Conservation (phyloP, 1,284 basidiomycete species). For the Somion occarium region DNA sequence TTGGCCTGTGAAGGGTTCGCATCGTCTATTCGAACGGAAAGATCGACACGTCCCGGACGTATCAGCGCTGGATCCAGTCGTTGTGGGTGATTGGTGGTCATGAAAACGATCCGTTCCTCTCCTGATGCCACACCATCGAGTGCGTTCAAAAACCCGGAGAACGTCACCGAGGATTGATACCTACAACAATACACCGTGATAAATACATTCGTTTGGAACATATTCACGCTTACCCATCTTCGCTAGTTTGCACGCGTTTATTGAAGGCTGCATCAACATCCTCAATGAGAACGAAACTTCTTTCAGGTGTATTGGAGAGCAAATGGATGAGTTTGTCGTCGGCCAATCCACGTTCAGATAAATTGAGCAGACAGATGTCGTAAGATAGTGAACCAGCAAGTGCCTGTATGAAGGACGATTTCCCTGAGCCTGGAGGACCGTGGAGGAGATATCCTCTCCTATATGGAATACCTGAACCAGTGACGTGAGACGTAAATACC, state of each 20-base stretch:
- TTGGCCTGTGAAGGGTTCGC: conserved; percentile 81
- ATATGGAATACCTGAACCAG: conserved; percentile 93
- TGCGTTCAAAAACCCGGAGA: conserved; percentile 96
- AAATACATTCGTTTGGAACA: neutral
- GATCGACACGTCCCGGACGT: conserved; percentile 91
- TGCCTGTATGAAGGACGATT: conserved; percentile 98
- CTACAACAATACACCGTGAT: conserved; percentile 35
- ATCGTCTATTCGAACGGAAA: conserved; percentile 84
- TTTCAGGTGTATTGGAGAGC: conserved; percentile 89
- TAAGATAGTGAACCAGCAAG: conserved; percentile 90
- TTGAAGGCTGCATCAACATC: conserved; percentile 99
- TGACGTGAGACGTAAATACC: neutral
- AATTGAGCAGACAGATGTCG: conserved; percentile 95
- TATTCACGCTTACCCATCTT: conserved; percentile 70
- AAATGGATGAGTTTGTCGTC: conserved; percentile 97
- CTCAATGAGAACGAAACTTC: conserved; percentile 91
- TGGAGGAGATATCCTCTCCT: conserved; percentile 93
- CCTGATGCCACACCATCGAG: conserved; percentile 97
- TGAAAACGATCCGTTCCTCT: conserved; percentile 96
- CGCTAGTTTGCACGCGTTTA: conserved; percentile 81
- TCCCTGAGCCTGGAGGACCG: conserved; percentile 96
- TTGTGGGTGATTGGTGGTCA: conserved; percentile 97
- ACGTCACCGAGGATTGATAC: conserved; percentile 93
- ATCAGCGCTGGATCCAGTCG: conserved; percentile 88
- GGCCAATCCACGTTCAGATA: conserved; percentile 93